phyloP scores from a whole-genome alignment of 352 stramenopile species.

The Globisporangium carolinianum region DNA sequence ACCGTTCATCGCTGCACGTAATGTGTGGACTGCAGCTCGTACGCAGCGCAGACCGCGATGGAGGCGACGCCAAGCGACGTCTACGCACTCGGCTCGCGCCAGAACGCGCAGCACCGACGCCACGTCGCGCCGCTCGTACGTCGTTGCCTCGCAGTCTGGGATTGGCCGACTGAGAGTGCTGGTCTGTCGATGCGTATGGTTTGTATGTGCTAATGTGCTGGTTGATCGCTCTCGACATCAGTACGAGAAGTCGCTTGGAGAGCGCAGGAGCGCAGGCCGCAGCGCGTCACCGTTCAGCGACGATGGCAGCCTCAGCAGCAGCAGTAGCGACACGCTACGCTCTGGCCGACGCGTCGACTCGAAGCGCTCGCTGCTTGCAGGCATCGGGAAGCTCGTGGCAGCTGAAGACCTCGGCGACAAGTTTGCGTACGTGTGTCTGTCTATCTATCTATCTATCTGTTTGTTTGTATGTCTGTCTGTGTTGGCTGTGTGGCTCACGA shows the following conservation, averaged over 20 bases:
- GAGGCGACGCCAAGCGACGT: conserved; percentile 20
- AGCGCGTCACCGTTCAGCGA: conserved; percentile 9
- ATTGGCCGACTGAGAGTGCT: not conserved
- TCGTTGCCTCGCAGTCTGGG: not conserved
- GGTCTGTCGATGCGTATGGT: not conserved
- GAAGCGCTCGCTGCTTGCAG: conserved; percentile 59
- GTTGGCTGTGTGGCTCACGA: too few species aligned
- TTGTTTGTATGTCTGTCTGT: not conserved
- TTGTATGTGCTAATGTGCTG: too few species aligned
- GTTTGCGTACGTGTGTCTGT: conserved; percentile 20
- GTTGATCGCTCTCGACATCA: not conserved
- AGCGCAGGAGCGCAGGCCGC: conserved; percentile 2
- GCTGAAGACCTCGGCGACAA: conserved; percentile 38
- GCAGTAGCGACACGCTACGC: conserved; percentile 23
- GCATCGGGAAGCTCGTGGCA: conserved; percentile 68
- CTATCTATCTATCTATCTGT: not conserved
- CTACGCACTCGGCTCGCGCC: conserved; percentile 17
- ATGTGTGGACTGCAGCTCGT: conserved; percentile 28
- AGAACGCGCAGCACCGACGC: conserved; percentile 60
- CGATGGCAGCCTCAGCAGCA: conserved; percentile 7
- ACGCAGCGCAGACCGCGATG: conserved; percentile 50
- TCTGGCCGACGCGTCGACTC: conserved; percentile 40
- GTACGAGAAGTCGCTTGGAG: conserved; percentile 21
- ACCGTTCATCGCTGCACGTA: too few species aligned
- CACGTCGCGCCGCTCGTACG: conserved; percentile 55